These are phyloP conservation scores for Stromatinia cepivora DNA, from an alignment of 2,329 filamentous ascomycete species.

Conservation along the genomic window DNA sequence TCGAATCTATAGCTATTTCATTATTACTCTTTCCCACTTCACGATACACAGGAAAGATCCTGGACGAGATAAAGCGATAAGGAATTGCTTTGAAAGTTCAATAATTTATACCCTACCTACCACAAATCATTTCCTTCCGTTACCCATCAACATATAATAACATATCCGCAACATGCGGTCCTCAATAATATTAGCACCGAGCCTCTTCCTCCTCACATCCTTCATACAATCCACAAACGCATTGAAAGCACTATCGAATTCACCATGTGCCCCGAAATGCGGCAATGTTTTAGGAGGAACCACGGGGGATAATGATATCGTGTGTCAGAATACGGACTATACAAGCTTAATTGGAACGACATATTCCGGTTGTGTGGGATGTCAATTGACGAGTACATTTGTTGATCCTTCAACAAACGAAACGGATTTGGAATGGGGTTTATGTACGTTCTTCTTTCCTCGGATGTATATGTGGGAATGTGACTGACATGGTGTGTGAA, in stretches of 20 bases:
- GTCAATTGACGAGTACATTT: conserved; percentile 48
- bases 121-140: not conserved
- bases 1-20: not conserved
- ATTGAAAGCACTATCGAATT: conserved; percentile 31
- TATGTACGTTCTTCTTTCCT: conserved; percentile 50
- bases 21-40: not conserved
- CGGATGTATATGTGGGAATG: not conserved
- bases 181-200: conserved; percentile 22
- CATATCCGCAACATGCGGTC: conserved; percentile 32
- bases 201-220: conserved; percentile 32
- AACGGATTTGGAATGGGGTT: conserved; percentile 54
- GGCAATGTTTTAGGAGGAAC: conserved; percentile 38
- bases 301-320: conserved; percentile 35
- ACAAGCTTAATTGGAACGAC: conserved; percentile 26
- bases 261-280: conserved; percentile 38
- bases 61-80: conserved; percentile 13
- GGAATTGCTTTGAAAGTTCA: conserved; percentile 8
- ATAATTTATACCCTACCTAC: conserved; percentile 14
- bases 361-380: conserved; percentile 35
- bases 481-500: not conserved
- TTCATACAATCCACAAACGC: conserved; percentile 28
- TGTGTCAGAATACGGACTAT: conserved; percentile 31
- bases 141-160: conserved; percentile 9
- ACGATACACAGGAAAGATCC: conserved; percentile 9
- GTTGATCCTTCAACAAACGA: conserved; percentile 43